phyloP scores from a whole-genome alignment of 2,329 filamentous ascomycete genomes.

The Fusarium transvaalense region DNA sequence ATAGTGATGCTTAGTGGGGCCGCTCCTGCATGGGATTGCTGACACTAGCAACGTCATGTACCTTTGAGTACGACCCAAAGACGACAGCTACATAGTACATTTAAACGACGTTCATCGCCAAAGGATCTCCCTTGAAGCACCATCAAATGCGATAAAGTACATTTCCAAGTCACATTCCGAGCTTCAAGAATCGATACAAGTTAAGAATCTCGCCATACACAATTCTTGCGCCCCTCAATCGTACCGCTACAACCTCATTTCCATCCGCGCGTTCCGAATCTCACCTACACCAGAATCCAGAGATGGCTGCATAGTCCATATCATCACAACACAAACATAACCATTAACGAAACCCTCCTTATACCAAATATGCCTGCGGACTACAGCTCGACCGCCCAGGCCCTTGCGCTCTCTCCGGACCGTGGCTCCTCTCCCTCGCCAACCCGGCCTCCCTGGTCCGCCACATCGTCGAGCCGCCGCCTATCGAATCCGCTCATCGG shows the following conservation, averaged over 20 bases:
- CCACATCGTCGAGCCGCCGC: conserved; percentile 50
- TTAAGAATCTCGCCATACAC: not conserved
- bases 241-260: conserved; percentile 19
- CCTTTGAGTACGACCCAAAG: conserved; percentile 12
- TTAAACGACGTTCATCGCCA: conserved; percentile 7
- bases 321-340: not conserved
- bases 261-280: conserved; percentile 39
- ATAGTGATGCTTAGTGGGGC: conserved; percentile 28
- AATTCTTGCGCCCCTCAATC: conserved; percentile 7
- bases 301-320: conserved; percentile 35
- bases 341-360: not conserved
- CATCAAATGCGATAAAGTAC: conserved; percentile 5
- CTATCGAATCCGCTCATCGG: conserved; percentile 58
- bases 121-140: not conserved
- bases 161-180: not conserved
- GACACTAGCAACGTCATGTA: conserved; percentile 42
- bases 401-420: conserved; percentile 59
- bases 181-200: not conserved
- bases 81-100: conserved; percentile 18
- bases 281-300: conserved; percentile 24
- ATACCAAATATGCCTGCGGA: conserved; percentile 63
- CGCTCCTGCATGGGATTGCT: conserved; percentile 21
- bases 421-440: conserved; percentile 51
- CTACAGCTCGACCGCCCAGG: conserved; percentile 63
- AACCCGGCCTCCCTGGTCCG: conserved; percentile 48